Percentiles rank a stretch among this genome's conserved stretches.
Evolutionary conservation across 352 stramenopile genomes (phyloP).

Genomic region (Saprolegnia diclina): DNA sequence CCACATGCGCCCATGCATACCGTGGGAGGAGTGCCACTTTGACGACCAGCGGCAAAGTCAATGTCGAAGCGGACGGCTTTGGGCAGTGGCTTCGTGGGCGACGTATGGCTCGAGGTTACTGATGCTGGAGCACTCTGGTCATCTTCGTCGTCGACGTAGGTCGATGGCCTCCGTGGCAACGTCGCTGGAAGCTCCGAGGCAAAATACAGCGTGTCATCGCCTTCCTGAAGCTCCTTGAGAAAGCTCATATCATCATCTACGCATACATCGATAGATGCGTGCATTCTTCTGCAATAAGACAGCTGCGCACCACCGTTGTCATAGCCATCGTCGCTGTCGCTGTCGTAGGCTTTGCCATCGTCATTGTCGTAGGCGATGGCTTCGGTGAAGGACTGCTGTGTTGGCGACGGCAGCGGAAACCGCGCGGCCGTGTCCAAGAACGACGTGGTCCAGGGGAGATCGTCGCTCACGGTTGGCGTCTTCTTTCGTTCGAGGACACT

Average conservation of each 20-base stretch:
- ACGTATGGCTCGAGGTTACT: background rate
- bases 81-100: background rate
- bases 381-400: background rate
- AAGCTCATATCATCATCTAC: slow-evolving; percentile 13
- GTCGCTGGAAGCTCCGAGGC: slow-evolving; percentile 32
- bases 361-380: background rate
- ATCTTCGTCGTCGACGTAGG: no score
- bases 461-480: background rate
- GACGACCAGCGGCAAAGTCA: background rate
- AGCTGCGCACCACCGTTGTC: background rate
- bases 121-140: no score
- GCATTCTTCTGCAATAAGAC: slow-evolving; percentile 25
- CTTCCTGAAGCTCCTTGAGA: slow-evolving; percentile 22
- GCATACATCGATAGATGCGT: slow-evolving; percentile 29
- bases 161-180: no score
- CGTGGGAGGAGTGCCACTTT: no score
- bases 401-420: slow-evolving; percentile 13
- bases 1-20: no score
- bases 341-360: background rate
- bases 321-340: slow-evolving; percentile 17
- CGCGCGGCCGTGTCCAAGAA: slow-evolving; percentile 14
- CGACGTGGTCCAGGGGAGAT: background rate
- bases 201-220: slow-evolving; percentile 42
- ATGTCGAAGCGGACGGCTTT: slow-evolving; percentile 11
- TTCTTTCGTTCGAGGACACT: background rate